Percentiles rank a stretch among this genome's conserved stretches.
Conservation (phyloP, 495 filamentous ascomycete genomes). For the Tuber indicum region DNA sequence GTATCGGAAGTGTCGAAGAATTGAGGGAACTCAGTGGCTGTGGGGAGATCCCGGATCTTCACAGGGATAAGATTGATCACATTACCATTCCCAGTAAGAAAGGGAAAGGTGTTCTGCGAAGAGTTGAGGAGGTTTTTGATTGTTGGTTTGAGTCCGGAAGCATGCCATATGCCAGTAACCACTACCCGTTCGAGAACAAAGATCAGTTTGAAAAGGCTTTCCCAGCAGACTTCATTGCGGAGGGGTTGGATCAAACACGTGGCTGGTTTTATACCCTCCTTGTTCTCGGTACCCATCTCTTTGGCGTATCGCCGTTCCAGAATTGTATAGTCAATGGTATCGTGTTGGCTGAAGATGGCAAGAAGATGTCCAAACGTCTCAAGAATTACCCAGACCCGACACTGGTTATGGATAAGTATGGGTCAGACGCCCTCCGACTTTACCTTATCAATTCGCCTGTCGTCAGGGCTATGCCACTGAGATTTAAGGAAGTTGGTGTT, state of each 20-base stretch:
- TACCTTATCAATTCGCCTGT: slow-evolving; percentile 98
- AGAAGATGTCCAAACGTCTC: slow-evolving; percentile 98
- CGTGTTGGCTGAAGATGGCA: slow-evolving; percentile 89
- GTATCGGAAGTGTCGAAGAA: slow-evolving; percentile 78
- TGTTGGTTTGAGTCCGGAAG: slow-evolving; percentile 79
- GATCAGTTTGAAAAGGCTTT: slow-evolving; percentile 76
- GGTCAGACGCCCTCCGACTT: slow-evolving; percentile 85
- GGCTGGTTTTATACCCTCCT: slow-evolving; percentile 97
- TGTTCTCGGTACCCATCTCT: slow-evolving; percentile 86
- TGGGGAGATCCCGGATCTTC: slow-evolving; percentile 81
- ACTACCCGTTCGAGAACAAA: slow-evolving; percentile 92
- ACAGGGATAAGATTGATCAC: slow-evolving; percentile 88
- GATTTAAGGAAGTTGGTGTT: slow-evolving; percentile 88
- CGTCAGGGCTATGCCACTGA: slow-evolving; percentile 81
- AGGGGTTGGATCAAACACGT: slow-evolving; percentile 88
- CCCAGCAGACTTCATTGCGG: slow-evolving; percentile 94
- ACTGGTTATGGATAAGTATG: slow-evolving; percentile 78
- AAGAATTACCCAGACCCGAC: slow-evolving; percentile 95
- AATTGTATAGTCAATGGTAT: slow-evolving; percentile 98
- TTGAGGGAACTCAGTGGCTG: slow-evolving; percentile 82
- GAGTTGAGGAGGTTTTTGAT: slow-evolving; percentile 90
- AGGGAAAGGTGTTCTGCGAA: slow-evolving; percentile 76
- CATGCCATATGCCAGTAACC: slow-evolving; percentile 90
- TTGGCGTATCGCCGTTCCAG: slow-evolving; percentile 82
- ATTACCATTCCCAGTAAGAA: slow-evolving; percentile 92